These are phyloP conservation scores for Gracilaria vermiculophylla DNA, from an alignment of 23 red algal species.

Conservation along the genomic window DNA sequence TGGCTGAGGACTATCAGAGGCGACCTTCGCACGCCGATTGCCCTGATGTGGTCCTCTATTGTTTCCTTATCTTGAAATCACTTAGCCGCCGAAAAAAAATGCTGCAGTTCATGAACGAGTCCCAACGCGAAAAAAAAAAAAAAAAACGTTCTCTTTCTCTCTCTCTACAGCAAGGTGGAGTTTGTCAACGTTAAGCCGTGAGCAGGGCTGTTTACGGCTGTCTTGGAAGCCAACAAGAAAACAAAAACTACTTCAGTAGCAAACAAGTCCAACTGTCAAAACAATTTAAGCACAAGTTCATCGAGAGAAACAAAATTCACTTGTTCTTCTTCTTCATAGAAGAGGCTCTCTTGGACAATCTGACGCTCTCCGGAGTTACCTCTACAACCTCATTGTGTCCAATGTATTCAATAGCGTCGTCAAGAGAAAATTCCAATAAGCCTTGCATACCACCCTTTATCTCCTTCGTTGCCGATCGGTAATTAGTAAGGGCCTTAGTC, in stretches of 20 bases:
- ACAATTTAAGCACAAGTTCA: not conserved
- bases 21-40: no score
- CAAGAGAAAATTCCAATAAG: constrained; percentile 71
- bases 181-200: no score
- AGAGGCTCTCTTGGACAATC: constrained; percentile 53
- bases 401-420: constrained; percentile 93
- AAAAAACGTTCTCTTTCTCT: no score
- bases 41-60: no score
- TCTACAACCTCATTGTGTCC: constrained; percentile 85
- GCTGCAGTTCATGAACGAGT: no score
- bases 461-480: constrained; percentile 73
- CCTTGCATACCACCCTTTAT: constrained; percentile 72
- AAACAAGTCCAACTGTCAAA: not conserved
- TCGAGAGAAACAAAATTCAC: not conserved
- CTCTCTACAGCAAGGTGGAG: no score
- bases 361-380: constrained; percentile 73
- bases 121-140: no score
- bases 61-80: no score
- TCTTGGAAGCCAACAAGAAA: not conserved
- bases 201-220: not conserved
- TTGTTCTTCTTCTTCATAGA: constrained; percentile 22
- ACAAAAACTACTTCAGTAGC: not conserved
- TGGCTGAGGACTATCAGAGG: no score
- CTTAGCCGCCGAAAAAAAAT: no score
- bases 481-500: constrained; percentile 88